Evolutionary conservation across 306 rosid species (phyloP), one percentile per base, ranked within the genome.

Genomic region (Ormosia semicastrata): DNA sequence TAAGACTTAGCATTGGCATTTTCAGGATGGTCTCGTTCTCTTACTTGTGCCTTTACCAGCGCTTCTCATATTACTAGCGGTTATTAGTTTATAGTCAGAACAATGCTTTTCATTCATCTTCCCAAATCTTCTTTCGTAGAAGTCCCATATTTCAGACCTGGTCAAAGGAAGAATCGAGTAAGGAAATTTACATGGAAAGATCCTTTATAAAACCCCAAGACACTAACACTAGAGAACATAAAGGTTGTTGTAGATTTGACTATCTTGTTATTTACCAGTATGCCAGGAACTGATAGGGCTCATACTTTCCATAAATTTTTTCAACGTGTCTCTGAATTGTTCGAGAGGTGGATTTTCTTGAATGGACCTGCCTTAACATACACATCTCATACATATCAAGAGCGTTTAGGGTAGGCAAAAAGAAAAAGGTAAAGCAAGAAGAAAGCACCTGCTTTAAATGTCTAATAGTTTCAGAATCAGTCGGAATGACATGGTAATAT

Each of bases 131-230:
- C 44, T 83, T 80, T 83, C 88, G 2, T 89, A 89, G 64, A 85
- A 89, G 78, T 85, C 77, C 92, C 89, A 89, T 64, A 89, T 32
- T 69, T 89, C 90, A 64, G 92, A 85, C 92, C 92, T 87, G 80
- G 41, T 53, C 69, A 76, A 7, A 57, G 1, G 11, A 74, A 34
- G 74, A 58, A 86, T 0, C 10, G 3, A 46, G 58, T 79, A 73
- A 40, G 62, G 50, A n/a, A 71, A 30, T 6, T 72, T 13, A 77
- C 43, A 36, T 36, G 8, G 39, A 5, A 4, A 70, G 44, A 53
- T 46, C 65, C 63, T 54, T 53, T n/a, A 14, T 6, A 24, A 50
- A 72, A 65, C 12, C 36, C 67, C 37, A 15, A 57, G 8, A 66
- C 7, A 14, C 12, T 10, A 37, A 9, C 32, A 13, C 68, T 17